Base-by-base conservation (phyloP, 176 grass and related monocot genomes). In the Elaeis guineensis region DNA sequence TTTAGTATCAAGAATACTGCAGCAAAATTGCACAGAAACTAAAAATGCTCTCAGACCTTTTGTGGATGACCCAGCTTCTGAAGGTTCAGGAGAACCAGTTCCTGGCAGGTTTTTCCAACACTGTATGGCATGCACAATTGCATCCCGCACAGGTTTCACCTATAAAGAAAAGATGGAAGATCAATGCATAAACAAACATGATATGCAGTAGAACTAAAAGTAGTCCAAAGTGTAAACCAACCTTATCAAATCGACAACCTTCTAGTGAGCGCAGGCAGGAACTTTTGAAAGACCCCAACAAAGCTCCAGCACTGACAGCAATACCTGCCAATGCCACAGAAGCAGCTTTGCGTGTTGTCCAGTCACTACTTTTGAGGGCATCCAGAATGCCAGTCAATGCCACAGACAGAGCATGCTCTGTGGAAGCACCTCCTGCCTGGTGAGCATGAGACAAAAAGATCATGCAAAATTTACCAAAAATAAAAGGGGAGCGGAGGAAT, bases 111-210 rank as follows among this genome's bases (percentile, higher is more conserved):
- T 71, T 84, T 87, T 98, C 87, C 93, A 98, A 70, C 89, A 78
- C 51, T 92, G 87, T 67, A 98, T 83, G 17, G 87, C 81, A 25
- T 98, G 78, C 48, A 70, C 70, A 61, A 89, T 75, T 15, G 84
- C 82, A 77, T 98, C 93, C 66, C 93, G 81, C 57, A 92, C 87
- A 65, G 93, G 93, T 88, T 98, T 98, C 56, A 96, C 86, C 86
- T 96, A 63, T 50, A 63, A 70, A 21, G 49, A 55, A 48, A 59
- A 71, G n/a, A 44, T 14, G 2, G 9, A 44, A 44, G 35, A 44
- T 14, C 9, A 44, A 44, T 44, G 9, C 35, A 44, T 14, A 44
- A 12, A 12, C 35, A 44, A 44, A 44, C 14, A 44, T 11, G 7
- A 2, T 14, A 44, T 44, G 35, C 9, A 12, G 35, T 44, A 44